A percentile compares a stretch with the other conserved stretches of the same genome.
phyloP scores from a whole-genome alignment of 2,329 filamentous ascomycete species.

The Cladophialophora carrionii region DNA sequence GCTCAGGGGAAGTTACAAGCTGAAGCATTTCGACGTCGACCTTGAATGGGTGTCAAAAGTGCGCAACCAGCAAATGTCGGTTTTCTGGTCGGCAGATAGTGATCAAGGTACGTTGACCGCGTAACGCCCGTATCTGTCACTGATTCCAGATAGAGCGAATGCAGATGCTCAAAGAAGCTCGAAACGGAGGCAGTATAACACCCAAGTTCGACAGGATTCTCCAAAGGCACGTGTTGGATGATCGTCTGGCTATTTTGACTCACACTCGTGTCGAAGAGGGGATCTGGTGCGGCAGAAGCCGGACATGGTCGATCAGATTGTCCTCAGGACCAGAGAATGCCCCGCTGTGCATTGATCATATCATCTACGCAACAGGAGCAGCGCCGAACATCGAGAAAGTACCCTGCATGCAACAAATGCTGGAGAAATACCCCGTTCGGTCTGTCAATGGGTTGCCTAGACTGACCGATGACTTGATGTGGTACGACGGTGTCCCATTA shows the following conservation, averaged over 20 bases:
- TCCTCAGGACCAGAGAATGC: conserved; percentile 59
- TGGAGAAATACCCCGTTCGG: conserved; percentile 63
- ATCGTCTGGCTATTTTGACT: conserved; percentile 60
- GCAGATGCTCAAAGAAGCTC: conserved; percentile 66
- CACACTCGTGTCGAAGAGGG: conserved; percentile 64
- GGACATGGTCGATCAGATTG: conserved; percentile 54
- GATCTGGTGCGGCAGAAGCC: conserved; percentile 37
- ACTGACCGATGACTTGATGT: conserved; percentile 75
- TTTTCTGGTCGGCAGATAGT: conserved; percentile 75
- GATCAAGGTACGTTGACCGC: conserved; percentile 53
- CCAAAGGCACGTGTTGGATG: conserved; percentile 59
- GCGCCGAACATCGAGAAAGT: conserved; percentile 64
- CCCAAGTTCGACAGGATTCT: conserved; percentile 69
- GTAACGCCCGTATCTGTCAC: neutral
- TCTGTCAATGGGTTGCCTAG: conserved; percentile 70
- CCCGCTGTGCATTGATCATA: conserved; percentile 61
- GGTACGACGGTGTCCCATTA: conserved; percentile 71
- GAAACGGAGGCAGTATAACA: conserved; percentile 77
- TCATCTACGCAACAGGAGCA: conserved; percentile 77
- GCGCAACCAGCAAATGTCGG: conserved; percentile 73
- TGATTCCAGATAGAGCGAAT: conserved; percentile 57
- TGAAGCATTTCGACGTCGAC: conserved; percentile 78
- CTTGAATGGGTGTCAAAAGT: conserved; percentile 82
- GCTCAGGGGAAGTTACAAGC: conserved; percentile 61
- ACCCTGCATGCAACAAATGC: conserved; percentile 64